Conservation (phyloP, 2,329 filamentous ascomycete species). For the Arthrinium puccinioides region DNA sequence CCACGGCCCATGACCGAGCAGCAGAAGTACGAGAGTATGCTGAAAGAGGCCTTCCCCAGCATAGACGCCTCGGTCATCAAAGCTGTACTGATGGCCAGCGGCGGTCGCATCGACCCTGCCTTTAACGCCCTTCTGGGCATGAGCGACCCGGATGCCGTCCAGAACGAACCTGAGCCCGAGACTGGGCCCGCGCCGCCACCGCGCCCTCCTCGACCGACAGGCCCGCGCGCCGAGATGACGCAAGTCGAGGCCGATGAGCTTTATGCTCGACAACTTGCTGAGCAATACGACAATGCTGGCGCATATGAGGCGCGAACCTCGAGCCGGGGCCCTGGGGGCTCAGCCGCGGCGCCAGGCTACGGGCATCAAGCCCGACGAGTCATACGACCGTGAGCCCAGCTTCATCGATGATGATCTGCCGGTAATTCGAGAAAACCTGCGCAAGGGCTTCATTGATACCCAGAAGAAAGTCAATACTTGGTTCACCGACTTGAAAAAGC, state of each 20-base stretch:
- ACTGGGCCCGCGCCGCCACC: constrained; percentile 58
- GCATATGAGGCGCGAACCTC: constrained; percentile 51
- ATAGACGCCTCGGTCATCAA: constrained; percentile 77
- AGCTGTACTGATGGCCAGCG: constrained; percentile 80
- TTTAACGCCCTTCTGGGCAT: constrained; percentile 94
- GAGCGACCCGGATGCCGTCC: constrained; percentile 67
- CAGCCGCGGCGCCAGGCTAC: constrained; percentile 37
- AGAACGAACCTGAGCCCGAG: constrained; percentile 35
- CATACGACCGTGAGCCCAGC: constrained; percentile 68
- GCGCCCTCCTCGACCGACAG: constrained; percentile 71
- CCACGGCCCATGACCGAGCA: constrained; percentile 74
- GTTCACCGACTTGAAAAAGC: constrained; percentile 89
- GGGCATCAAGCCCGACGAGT: constrained; percentile 48
- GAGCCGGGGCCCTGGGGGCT: constrained; percentile 27
- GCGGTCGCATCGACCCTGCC: constrained; percentile 81
- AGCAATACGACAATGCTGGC: constrained; percentile 70
- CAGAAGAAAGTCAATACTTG: constrained; percentile 89
- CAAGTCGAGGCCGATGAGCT: constrained; percentile 88
- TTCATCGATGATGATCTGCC: constrained; percentile 96
- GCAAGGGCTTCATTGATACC: constrained; percentile 90
- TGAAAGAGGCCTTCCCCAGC: constrained; percentile 88
- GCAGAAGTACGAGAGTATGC: constrained; percentile 77
- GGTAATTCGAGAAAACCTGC: constrained; percentile 84
- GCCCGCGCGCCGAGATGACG: constrained; percentile 52
- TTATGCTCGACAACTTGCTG: constrained; percentile 86